Conservation (phyloP, 768 basidiomycete species). For the Calocera cornea region DNA sequence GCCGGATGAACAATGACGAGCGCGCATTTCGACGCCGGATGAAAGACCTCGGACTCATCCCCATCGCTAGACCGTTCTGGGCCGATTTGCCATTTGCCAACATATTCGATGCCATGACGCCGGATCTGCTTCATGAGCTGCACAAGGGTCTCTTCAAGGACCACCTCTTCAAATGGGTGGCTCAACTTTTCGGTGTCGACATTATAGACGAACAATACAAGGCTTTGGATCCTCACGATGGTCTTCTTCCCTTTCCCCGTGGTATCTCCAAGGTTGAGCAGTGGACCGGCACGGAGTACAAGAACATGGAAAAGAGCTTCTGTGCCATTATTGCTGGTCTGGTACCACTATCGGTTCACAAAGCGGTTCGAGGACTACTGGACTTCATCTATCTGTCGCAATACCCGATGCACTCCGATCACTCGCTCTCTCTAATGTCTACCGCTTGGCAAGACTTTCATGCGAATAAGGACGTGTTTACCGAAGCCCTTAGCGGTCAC, state of each 20-base stretch:
- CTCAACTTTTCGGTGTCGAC: slow-evolving; percentile 5
- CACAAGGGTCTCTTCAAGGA: slow-evolving; percentile 38
- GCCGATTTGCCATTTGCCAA: slow-evolving; percentile 27
- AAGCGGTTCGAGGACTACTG: slow-evolving; percentile 20
- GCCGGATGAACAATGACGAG: slow-evolving; percentile 25
- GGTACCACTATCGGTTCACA: slow-evolving; percentile 15
- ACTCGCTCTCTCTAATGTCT: slow-evolving; percentile 20
- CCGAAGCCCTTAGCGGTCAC: slow-evolving; percentile 14
- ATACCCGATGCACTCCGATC: slow-evolving; percentile 20
- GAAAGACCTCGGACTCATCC: slow-evolving; percentile 17
- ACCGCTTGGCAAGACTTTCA: slow-evolving; percentile 22
- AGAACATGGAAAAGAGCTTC: slow-evolving; percentile 26
- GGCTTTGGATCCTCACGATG: slow-evolving; percentile 12
- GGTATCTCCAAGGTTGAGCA: slow-evolving; percentile 8
- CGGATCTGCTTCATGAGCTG: slow-evolving; percentile 35
- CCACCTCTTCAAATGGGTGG: slow-evolving; percentile 30
- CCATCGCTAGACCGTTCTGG: slow-evolving; percentile 29
- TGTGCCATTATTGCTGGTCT: slow-evolving; percentile 22
- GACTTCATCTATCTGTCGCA: slow-evolving; percentile 27
- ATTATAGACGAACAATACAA: slow-evolving; percentile 15
- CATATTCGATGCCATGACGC: slow-evolving; percentile 30
- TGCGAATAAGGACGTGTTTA: slow-evolving; percentile 22
- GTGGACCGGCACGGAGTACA: slow-evolving; percentile 7
- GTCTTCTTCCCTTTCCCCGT: slow-evolving; percentile 6
- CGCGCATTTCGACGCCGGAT: no score